Evolutionary conservation across 768 basidiomycete genomes (phyloP).

Genomic region (Asterophora lycoperdoides): DNA sequence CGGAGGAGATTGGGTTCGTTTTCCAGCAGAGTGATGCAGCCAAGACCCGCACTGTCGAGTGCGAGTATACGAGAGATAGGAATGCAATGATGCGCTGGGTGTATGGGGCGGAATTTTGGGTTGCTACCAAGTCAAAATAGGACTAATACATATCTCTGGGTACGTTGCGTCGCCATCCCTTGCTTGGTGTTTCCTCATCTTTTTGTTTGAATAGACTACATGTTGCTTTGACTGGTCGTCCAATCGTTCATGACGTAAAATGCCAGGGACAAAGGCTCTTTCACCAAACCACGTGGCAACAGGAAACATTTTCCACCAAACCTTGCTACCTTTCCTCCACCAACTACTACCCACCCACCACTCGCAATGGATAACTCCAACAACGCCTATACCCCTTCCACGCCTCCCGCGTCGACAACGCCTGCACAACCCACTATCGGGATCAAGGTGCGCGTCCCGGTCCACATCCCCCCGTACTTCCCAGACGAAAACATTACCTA

Average conservation of each 20-base stretch:
- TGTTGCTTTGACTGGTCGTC: too few species aligned
- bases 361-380: background rate
- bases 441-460: background rate
- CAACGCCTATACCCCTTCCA: background rate
- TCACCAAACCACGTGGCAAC: too few species aligned
- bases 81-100: constrained; percentile 70
- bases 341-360: background rate
- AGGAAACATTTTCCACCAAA: too few species aligned
- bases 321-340: too few species aligned
- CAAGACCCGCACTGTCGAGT: constrained; percentile 43
- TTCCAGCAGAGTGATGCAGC: constrained; percentile 27
- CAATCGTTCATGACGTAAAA: too few species aligned
- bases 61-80: constrained; percentile 61
- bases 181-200: background rate
- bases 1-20: constrained; percentile 52
- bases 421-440: background rate
- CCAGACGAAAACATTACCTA: too few species aligned
- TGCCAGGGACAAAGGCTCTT: too few species aligned
- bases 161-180: background rate
- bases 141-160: too few species aligned
- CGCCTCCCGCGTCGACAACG: background rate
- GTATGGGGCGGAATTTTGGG: constrained; percentile 67
- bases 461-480: background rate
- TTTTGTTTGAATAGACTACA: background rate
- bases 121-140: constrained; percentile 39